A percentile compares a stretch with the other conserved stretches of the same genome.
These are phyloP conservation scores for Neoarthrinium moseri DNA, from an alignment of 2,329 filamentous ascomycete genomes.

Conservation along the genomic window DNA sequence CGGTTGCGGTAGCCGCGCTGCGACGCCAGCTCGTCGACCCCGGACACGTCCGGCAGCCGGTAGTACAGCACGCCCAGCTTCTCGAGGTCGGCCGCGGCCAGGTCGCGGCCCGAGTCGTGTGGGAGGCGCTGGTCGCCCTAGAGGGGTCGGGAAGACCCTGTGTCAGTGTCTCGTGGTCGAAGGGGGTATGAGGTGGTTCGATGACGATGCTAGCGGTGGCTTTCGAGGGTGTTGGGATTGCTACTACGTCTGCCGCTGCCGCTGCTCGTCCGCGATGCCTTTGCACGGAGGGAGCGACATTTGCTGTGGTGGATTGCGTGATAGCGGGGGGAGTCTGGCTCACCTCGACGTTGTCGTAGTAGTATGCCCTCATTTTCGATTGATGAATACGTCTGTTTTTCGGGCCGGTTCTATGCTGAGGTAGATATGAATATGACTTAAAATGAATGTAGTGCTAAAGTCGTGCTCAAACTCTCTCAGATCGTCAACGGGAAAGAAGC, in stretches of 20 bases:
- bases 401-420: no score
- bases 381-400: background rate
- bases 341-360: constrained; percentile 56
- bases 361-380: constrained; percentile 54
- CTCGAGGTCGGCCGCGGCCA: constrained; percentile 64
- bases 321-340: constrained; percentile 22
- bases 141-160: background rate
- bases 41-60: constrained; percentile 59
- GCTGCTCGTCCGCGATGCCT: no score
- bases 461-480: no score
- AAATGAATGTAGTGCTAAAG: no score
- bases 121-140: constrained; percentile 91
- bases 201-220: no score
- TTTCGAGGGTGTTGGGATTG: no score
- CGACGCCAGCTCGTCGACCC: constrained; percentile 72
- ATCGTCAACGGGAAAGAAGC: no score
- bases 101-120: constrained; percentile 77
- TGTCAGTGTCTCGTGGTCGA: constrained; percentile 9
- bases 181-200: background rate
- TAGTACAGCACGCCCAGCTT: constrained; percentile 80
- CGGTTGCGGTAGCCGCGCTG: constrained; percentile 89
- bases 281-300: background rate
- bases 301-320: constrained; percentile 8
- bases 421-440: no score
- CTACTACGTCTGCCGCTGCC: no score